Conservation (phyloP, 495 filamentous ascomycete genomes). For the Saxispiralis lemnorum region DNA sequence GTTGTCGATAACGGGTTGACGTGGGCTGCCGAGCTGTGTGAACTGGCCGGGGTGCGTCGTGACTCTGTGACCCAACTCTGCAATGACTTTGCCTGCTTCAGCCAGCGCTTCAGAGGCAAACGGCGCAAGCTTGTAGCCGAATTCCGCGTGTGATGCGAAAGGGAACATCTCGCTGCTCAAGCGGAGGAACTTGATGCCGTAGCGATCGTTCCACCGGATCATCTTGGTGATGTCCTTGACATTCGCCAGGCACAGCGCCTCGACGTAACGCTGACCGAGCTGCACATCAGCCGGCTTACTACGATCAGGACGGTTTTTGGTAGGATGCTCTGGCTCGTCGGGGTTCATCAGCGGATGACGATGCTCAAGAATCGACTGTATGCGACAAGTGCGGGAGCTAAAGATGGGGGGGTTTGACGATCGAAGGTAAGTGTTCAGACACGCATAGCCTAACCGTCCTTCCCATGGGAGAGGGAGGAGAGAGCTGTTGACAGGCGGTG, state of each 20-base stretch:
- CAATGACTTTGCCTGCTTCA: slow-evolving; percentile 60
- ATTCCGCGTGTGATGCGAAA: slow-evolving; percentile 72
- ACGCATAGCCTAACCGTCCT: slow-evolving; percentile 76
- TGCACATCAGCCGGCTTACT: slow-evolving; percentile 42
- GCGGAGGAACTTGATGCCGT: slow-evolving; percentile 82
- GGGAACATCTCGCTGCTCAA: slow-evolving; percentile 94
- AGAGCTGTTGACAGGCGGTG: slow-evolving; percentile 67
- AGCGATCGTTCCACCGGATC: slow-evolving; percentile 83
- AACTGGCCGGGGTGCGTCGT: slow-evolving; percentile 83
- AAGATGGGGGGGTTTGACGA: slow-evolving; percentile 73
- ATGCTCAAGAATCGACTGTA: slow-evolving; percentile 77
- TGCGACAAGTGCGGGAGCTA: slow-evolving; percentile 79
- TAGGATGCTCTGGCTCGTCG: slow-evolving; percentile 55
- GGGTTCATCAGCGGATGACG: slow-evolving; percentile 63
- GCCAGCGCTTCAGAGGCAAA: slow-evolving; percentile 68
- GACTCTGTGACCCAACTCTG: slow-evolving; percentile 66
- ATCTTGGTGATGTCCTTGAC: slow-evolving; percentile 69
- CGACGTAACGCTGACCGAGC: slow-evolving; percentile 52
- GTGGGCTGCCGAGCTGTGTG: slow-evolving; percentile 74
- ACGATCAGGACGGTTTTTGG: slow-evolving; percentile 68
- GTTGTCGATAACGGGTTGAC: slow-evolving; percentile 52
- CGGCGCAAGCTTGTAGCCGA: slow-evolving; percentile 72
- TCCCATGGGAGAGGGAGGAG: slow-evolving; percentile 87
- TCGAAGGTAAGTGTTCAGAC: slow-evolving; percentile 83
- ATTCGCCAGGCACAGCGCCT: slow-evolving; percentile 65